Evolutionary conservation across 768 basidiomycete species (phyloP), one percentile per base, ranked within the genome.

Genomic region (Termitomyces sp.): DNA sequence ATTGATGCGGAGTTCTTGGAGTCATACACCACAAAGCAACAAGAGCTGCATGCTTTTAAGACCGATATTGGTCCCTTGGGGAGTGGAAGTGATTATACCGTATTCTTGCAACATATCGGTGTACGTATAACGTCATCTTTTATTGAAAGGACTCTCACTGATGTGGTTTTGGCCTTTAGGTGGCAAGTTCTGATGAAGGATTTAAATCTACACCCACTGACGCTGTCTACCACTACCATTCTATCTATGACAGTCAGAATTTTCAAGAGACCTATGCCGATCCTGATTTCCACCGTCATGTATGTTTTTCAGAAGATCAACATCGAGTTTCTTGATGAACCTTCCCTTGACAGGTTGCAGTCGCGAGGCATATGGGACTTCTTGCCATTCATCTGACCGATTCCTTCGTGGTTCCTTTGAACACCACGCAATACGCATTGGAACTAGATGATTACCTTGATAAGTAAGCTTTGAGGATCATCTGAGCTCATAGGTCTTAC

Each of bases 11-110:
- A 79, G 20, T 78, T 76, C 47, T 42, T 78, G 51, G 64, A 65
- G 10, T 69, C 73, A 54, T 79, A 81, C 63, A 68, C 75, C 22
- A 65, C 71, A 22, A 65, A 71, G 13, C 68, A 78, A 61, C 60
- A 65, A 49, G 66, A 65, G 2, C 60, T 68, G 4, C 68, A 69
- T 29, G 66, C 73, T 28, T 68, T 73, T 10, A 65, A 70, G n/a
- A 74, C 71, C 3, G 81, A 78, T 20, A 70, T 94, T 36, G 39
- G 42, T 0, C 80, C 90, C 16, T 73, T 94, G n/a, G 92, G 92
- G 41, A 90, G 87, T 52, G 92, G 92, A 26, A 92, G 90, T 57
- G 96, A 98, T 70, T 98, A 81, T 63, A 97, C 95, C 0, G 88
- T 92, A 10, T 97, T 98, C 75, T 72, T 98, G 64, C 92, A 98